Conservation (phyloP, 768 basidiomycete genomes). For the Botryobasidium botryosum region DNA sequence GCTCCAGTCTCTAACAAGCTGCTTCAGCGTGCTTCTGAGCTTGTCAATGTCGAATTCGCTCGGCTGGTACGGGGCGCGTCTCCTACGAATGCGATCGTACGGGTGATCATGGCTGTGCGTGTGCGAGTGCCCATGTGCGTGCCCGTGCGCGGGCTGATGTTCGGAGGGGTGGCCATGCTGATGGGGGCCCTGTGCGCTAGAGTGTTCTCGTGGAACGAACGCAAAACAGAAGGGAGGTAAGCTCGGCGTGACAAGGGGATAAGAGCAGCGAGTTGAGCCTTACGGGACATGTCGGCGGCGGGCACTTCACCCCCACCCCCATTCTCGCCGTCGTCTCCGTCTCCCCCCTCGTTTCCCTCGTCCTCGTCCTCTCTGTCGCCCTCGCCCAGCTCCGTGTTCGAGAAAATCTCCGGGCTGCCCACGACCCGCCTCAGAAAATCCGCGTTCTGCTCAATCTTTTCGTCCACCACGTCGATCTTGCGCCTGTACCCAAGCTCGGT, state of each 20-base stretch:
- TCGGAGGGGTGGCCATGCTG: too few relatives aligned
- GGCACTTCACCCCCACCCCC: neutral
- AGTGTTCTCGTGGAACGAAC: too few relatives aligned
- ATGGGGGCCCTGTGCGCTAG: too few relatives aligned
- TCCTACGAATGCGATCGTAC: conserved; percentile 12
- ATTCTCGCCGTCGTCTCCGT: conserved; percentile 16
- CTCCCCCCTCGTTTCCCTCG: conserved; percentile 15
- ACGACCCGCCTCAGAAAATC: conserved; percentile 61
- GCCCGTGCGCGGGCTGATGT: conserved; percentile 23
- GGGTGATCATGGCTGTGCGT: conserved; percentile 8
- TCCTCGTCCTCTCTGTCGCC: conserved; percentile 39
- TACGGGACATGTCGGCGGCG: too few relatives aligned
- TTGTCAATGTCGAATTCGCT: conserved; percentile 79
- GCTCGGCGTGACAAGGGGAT: too few relatives aligned
- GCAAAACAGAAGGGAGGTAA: too few relatives aligned
- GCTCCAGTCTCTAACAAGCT: conserved; percentile 90
- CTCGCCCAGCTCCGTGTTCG: too few relatives aligned
- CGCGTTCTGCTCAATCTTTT: conserved; percentile 64
- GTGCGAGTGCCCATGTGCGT: too few relatives aligned
- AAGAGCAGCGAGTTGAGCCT: too few relatives aligned
- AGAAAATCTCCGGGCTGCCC: conserved; percentile 67
- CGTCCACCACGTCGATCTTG: conserved; percentile 65
- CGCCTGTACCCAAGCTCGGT: conserved; percentile 53
- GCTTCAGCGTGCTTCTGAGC: conserved; percentile 77
- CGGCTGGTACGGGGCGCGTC: conserved; percentile 25